phyloP scores from a whole-genome alignment of 148 eudicot species.

The Mesembryanthemum crystallinum region DNA sequence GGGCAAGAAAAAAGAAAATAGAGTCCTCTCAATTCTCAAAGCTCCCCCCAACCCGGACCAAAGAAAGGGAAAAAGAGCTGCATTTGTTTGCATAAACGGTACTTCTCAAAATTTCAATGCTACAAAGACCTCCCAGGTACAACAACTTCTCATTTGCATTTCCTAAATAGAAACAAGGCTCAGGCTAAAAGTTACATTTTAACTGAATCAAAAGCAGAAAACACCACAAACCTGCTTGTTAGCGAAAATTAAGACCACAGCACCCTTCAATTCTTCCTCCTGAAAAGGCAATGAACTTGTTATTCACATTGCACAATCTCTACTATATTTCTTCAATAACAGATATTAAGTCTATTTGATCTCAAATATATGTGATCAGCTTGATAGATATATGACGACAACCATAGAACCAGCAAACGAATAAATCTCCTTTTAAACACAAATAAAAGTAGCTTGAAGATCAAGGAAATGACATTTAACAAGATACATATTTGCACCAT shows the following conservation, averaged over 20 bases:
- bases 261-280: constrained; percentile 98
- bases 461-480: neutral
- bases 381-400: neutral
- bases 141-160: constrained; percentile 4
- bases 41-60: too few relatives aligned
- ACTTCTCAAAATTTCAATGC: neutral
- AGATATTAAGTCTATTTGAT: neutral
- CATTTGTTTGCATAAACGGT: too few relatives aligned
- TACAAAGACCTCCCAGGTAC: neutral
- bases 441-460: too few relatives aligned
- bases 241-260: constrained; percentile 84
- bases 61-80: too few relatives aligned
- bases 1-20: too few relatives aligned
- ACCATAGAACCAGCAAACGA: neutral
- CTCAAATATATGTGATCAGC: neutral
- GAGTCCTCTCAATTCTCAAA: too few relatives aligned
- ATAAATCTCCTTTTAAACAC: too few relatives aligned
- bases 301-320: constrained; percentile 1
- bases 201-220: neutral
- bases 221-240: constrained; percentile 79
- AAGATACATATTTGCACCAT: neutral
- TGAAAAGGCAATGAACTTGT: constrained; percentile 32
- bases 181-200: neutral
- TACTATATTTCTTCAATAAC: neutral
- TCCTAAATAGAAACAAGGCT: neutral